These are phyloP conservation scores for Solidago caesia DNA, from an alignment of 129 eudicot genomes.

Conservation along the genomic window DNA sequence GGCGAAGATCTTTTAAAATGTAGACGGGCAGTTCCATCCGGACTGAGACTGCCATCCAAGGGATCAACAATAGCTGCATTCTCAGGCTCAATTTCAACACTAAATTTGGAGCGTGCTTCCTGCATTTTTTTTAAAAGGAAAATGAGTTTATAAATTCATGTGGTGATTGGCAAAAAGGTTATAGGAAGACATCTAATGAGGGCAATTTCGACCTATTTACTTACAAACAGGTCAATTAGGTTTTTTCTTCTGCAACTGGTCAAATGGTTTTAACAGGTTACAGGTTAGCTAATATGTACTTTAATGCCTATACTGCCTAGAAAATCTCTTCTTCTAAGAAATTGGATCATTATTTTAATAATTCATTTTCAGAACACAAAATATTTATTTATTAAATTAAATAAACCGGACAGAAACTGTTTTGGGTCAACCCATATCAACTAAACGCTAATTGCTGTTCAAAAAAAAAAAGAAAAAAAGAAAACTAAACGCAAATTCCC, in stretches of 20 bases:
- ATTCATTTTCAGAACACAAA: neutral
- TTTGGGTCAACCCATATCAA: neutral
- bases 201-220: neutral
- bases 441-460: too few species aligned
- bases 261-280: neutral
- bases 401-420: neutral
- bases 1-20: constrained; percentile 69
- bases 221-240: neutral
- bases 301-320: constrained; percentile 1
- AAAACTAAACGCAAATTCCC: too few species aligned
- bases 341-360: neutral
- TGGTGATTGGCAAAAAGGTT: constrained; percentile 1
- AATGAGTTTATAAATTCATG: constrained; percentile 2
- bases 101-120: constrained; percentile 94
- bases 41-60: constrained; percentile 71
- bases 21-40: constrained; percentile 72
- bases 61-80: constrained; percentile 69
- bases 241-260: neutral
- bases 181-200: neutral
- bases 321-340: neutral
- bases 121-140: constrained; percentile 31
- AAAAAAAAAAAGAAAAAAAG: too few species aligned
- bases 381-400: neutral
- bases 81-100: constrained; percentile 76
- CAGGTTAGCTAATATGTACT: neutral